phyloP scores from a whole-genome alignment of 495 filamentous ascomycete genomes.

The Lasiosphaeris hirsuta region DNA sequence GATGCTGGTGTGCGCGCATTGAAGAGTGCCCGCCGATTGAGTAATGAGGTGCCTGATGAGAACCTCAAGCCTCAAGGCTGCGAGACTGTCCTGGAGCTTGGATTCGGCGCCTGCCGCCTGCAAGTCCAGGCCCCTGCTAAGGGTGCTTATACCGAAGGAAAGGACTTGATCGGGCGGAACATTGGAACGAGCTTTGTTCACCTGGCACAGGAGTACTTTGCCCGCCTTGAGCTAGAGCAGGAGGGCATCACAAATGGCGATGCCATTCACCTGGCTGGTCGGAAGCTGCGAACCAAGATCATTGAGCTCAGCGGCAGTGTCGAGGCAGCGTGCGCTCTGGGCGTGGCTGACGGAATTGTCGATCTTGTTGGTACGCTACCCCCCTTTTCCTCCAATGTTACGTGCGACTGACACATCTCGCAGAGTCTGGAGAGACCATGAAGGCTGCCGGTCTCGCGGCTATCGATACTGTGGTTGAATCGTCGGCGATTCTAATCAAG shows the following conservation, averaged over 20 bases:
- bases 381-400: background rate
- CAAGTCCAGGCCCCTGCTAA: constrained; percentile 95
- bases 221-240: constrained; percentile 59
- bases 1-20: constrained; percentile 66
- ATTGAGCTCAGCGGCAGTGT: constrained; percentile 93
- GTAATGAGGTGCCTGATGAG: constrained; percentile 44
- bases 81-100: constrained; percentile 81
- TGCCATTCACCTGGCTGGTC: constrained; percentile 25
- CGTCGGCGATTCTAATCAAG: constrained; percentile 85
- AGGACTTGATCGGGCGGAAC: constrained; percentile 86
- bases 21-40: constrained; percentile 49
- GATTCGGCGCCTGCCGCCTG: constrained; percentile 85
- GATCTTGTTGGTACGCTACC: constrained; percentile 82
- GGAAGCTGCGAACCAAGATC: constrained; percentile 72
- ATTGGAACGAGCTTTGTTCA: constrained; percentile 93
- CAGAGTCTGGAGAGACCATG: constrained; percentile 99
- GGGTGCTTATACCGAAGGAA: constrained; percentile 62
- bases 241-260: constrained; percentile 32
- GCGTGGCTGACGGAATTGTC: constrained; percentile 94
- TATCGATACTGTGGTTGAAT: constrained; percentile 88
- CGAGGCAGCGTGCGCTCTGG: constrained; percentile 91
- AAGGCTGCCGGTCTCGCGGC: constrained; percentile 92
- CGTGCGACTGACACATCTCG: background rate
- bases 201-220: constrained; percentile 77
- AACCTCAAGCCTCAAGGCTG: constrained; percentile 52